Conservation (phyloP, 306 rosid genomes). For the Myrica gale region DNA sequence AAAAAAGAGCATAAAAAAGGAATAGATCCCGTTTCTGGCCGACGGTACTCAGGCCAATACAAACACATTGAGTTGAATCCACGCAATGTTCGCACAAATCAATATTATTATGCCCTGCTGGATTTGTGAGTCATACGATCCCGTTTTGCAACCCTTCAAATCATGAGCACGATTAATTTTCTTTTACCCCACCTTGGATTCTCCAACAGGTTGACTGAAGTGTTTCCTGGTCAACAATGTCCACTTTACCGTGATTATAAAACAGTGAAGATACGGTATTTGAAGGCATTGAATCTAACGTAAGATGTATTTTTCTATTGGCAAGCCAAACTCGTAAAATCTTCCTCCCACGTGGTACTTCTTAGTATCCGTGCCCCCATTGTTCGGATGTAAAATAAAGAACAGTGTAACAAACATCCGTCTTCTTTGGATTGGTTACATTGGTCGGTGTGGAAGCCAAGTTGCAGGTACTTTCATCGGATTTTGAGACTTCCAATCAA, state of each 20-base stretch:
- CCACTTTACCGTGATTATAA: conserved; percentile 21
- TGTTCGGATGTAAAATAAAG: conserved; percentile 34
- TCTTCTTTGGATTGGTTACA: conserved; percentile 71
- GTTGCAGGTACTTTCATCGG: conserved; percentile 30
- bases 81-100: background rate
- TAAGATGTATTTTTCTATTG: conserved; percentile 28
- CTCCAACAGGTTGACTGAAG: conserved; percentile 22
- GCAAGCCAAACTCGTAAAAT: conserved; percentile 38
- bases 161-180: conserved; percentile 19
- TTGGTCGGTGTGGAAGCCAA: conserved; percentile 76
- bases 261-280: conserved; percentile 29
- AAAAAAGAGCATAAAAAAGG: too few relatives aligned
- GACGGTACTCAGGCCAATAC: background rate
- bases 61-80: background rate
- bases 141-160: conserved; percentile 7
- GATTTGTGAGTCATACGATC: conserved; percentile 7
- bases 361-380: conserved; percentile 44
- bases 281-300: conserved; percentile 34
- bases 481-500: conserved; percentile 24
- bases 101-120: conserved; percentile 7
- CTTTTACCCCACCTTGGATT: conserved; percentile 20
- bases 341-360: conserved; percentile 59
- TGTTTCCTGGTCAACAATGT: conserved; percentile 40
- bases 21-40: background rate
- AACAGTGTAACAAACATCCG: conserved; percentile 61